Evolutionary conservation across 2,329 filamentous ascomycete genomes (phyloP).

Genomic region (Akanthomyces lecanii): DNA sequence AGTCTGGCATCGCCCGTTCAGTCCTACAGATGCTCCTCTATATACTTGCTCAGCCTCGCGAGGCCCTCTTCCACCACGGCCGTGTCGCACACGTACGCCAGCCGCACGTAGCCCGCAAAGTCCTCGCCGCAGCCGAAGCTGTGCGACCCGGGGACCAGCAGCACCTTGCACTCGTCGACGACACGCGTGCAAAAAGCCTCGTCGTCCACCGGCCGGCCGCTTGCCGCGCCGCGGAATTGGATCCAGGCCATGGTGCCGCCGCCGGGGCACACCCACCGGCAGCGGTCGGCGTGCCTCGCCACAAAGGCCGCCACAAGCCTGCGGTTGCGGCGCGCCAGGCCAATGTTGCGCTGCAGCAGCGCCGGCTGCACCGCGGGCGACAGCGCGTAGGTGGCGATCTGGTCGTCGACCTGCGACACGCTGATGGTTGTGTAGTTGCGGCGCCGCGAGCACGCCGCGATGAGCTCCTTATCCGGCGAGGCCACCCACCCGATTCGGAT

Average conservation of each 20-base stretch:
- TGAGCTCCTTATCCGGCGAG: constrained; percentile 56
- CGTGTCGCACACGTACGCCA: constrained; percentile 72
- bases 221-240: constrained; percentile 53
- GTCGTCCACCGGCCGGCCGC: constrained; percentile 63
- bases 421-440: constrained; percentile 84
- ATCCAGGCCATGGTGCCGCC: constrained; percentile 80
- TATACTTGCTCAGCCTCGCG: constrained; percentile 41
- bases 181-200: constrained; percentile 67
- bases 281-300: constrained; percentile 57
- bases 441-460: constrained; percentile 59
- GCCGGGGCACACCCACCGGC: constrained; percentile 68
- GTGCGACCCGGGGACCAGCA: constrained; percentile 68
- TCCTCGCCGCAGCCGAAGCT: constrained; percentile 66
- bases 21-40: constrained; percentile 23
- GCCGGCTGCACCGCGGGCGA: constrained; percentile 39
- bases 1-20: not conserved
- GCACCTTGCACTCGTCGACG: constrained; percentile 63
- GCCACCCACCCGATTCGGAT: constrained; percentile 82
- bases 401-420: constrained; percentile 62
- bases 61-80: constrained; percentile 64
- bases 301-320: constrained; percentile 64
- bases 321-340: constrained; percentile 64
- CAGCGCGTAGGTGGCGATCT: constrained; percentile 71
- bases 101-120: constrained; percentile 70
- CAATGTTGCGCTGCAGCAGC: constrained; percentile 35